Evolutionary conservation across 2,329 filamentous ascomycete species (phyloP), one percentile per base, ranked within the genome.

Genomic region (Trichoderma sp.): DNA sequence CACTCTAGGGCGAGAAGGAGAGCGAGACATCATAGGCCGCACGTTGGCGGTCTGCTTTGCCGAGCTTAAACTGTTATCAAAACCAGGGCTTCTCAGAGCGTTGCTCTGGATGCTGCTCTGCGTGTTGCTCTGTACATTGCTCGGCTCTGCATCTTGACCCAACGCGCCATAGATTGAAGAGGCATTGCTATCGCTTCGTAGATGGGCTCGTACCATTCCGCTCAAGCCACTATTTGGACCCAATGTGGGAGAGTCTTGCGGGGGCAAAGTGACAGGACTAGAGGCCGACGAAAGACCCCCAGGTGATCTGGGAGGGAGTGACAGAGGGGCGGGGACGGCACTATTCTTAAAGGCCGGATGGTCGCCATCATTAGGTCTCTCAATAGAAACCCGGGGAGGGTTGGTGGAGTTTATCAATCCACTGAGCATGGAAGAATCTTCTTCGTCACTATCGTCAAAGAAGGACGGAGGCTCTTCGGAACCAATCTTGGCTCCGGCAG

Each of bases 181-280:
- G 16, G 89, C 86, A 69, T 90, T 90, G 80, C 95, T 98, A 71
- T 90, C 89, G 39, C 89, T 89, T 61, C 96, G 89, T 51, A 98
- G 82, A 82, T 98, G 96, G 71, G 94, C 90, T 37, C 91, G 89
- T 56, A 97, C 90, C 83, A 97, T 87, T 2, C 91, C 91, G 74
- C 90, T 95, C 18, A 97, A 83, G 1, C 92, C 93, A 13, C 76
- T 66, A 18, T 83, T 83, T 0, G 91, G 90, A 2, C 91, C 91
- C 6, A 97, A 81, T 0, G 93, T 96, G 0, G 94, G 94, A 0
- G 94, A 97, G 74, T 97, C 93, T 11, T 78, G 77, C 0, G 83
- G 78, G 5, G 68, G 66, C 8, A 69, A 72, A 18, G 58, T n/a
- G 34, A 43, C 28, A 55, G 70, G 59, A 51, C 68, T 72, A 16